Evolutionary conservation across 495 filamentous ascomycete genomes (phyloP).

Genomic region (Neurospora sublineolata): DNA sequence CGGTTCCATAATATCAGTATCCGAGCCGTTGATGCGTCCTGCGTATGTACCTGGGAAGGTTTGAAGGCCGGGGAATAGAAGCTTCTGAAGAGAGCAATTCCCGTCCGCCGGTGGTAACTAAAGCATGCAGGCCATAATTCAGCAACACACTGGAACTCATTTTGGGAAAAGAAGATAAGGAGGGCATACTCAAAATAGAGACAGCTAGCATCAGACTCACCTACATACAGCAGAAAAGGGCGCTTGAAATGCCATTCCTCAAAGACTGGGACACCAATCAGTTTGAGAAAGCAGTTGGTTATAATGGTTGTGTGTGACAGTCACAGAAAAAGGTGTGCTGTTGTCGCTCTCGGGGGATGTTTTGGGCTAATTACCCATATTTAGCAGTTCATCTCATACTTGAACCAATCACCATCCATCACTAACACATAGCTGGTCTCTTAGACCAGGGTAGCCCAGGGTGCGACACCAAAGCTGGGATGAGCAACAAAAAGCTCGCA

Average conservation of each 20-base stretch:
- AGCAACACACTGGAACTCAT: background rate
- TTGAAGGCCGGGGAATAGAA: background rate
- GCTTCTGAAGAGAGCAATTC: background rate
- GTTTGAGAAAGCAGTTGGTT: background rate
- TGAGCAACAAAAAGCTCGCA: background rate
- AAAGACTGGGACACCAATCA: background rate
- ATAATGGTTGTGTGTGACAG: background rate
- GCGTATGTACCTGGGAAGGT: background rate
- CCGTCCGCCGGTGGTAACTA: background rate
- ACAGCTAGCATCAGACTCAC: background rate
- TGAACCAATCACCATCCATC: background rate
- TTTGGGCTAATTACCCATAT: background rate
- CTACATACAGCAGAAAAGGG: background rate
- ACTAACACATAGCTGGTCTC: background rate
- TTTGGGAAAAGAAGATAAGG: background rate
- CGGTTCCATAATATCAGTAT: background rate
- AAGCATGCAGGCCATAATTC: background rate
- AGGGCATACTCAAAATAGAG: background rate
- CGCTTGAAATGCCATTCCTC: background rate
- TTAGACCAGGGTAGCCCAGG: background rate
- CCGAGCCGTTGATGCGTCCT: background rate
- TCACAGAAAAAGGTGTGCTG: background rate
- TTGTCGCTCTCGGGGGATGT: background rate
- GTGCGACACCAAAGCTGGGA: background rate
- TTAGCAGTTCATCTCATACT: background rate